phyloP scores from a whole-genome alignment of 441 rosid species.

The Theobroma grandiflorum region DNA sequence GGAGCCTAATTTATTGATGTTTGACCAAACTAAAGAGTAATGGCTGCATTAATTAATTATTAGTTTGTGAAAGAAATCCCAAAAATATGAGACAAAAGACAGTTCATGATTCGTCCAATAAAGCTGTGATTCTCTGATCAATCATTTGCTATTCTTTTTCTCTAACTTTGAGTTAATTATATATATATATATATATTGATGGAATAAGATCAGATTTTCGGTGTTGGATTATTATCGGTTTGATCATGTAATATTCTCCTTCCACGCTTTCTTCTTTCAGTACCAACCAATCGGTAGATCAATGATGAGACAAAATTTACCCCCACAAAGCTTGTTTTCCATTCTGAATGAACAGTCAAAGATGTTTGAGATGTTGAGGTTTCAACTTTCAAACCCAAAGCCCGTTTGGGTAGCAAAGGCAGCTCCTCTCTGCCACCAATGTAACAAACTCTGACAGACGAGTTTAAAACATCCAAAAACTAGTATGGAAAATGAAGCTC shows the following conservation, averaged over 20 bases:
- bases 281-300: not conserved
- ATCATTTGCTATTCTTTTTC: not conserved
- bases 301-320: conserved; percentile 1
- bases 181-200: too few species aligned
- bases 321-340: not conserved
- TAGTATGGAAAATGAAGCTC: not conserved
- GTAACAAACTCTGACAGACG: conserved; percentile 1
- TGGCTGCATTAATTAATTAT: too few species aligned
- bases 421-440: not conserved
- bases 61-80: not conserved
- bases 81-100: conserved; percentile 11
- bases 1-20: not conserved
- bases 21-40: not conserved
- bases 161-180: not conserved
- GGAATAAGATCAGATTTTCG: conserved; percentile 20
- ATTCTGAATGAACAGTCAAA: not conserved
- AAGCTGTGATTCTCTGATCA: not conserved
- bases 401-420: not conserved
- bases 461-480: not conserved
- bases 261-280: not conserved
- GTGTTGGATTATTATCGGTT: conserved; percentile 14
- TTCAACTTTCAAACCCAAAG: not conserved
- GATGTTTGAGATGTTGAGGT: not conserved
- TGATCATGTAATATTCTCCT: conserved; percentile 10
- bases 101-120: conserved; percentile 10